Evolutionary conservation across 192 early-diverging fungal species (phyloP), one percentile per base, ranked within the genome.

Genomic region (Coemansia biformis): DNA sequence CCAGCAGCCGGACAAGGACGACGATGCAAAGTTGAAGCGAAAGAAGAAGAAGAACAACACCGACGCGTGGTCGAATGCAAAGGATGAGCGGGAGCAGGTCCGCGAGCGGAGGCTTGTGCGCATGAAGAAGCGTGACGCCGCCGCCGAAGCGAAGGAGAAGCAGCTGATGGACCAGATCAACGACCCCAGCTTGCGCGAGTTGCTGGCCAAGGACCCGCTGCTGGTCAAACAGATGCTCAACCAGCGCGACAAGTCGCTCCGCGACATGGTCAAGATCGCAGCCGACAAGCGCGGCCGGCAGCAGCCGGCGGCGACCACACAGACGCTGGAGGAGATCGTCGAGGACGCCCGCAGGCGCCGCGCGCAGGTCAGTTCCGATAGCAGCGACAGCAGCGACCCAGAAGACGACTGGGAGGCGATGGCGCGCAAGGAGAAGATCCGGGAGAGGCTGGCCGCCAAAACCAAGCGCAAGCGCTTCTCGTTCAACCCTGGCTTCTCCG

Each of bases 221-320:
- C 24, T 74, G 32, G 70, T 63, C n/a, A 74, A 74, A 48, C 70
- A 59, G 36, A 57, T 66, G 70, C 38, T 74, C 34, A 62, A 24
- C 31, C 21, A 34, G 9, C 57, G 66, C 15, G 74, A 77, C 43
- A 77, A 77, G 60, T 77, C 54, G 30, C 57, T 60, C 44, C 44
- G 36, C 19, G 61, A 61, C 46, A 57, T 55, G 24, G 41, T 24
- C 8, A 14, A 35, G 5, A 61, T 62, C 13, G 50, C 70, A 0
- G 34, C 46, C 9, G 28, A 59, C 41, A 54, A 46, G 38, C 56
- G 16, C 17, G 26, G 38, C 30, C 48, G 51, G 33, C 42, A 51
- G 36, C 48, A 38, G 23, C 18, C 43, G 8, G 51, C 22, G 11
- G 37, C 39, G 13, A 32, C 21, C 51, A n/a, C n/a, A n/a, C 64